phyloP scores from a whole-genome alignment of 192 early-diverging fungal genomes.

The Umbelopsis vinacea region DNA sequence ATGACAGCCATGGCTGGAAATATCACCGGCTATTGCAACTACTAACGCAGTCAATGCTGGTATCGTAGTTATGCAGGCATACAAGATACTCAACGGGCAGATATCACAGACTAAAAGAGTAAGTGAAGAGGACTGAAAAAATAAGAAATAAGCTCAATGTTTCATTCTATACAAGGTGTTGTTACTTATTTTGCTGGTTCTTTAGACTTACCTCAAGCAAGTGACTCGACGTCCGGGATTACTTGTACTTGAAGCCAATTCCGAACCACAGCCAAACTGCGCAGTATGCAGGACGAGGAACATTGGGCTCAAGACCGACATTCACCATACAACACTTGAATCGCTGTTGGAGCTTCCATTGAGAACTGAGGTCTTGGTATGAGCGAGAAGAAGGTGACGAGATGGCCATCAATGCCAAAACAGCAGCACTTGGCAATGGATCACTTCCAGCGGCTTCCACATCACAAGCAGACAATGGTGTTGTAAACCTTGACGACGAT shows the following conservation, averaged over 20 bases:
- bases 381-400: constrained; percentile 24
- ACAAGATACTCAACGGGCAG: constrained; percentile 68
- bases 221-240: constrained; percentile 58
- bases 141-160: too few relatives aligned
- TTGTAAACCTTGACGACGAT: constrained; percentile 2
- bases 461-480: not conserved
- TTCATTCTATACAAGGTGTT: not conserved
- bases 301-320: constrained; percentile 64
- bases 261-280: constrained; percentile 76
- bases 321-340: constrained; percentile 62
- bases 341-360: constrained; percentile 59
- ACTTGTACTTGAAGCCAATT: constrained; percentile 67
- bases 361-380: constrained; percentile 59
- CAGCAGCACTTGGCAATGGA: not conserved
- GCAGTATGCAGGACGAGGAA: constrained; percentile 73
- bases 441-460: not conserved
- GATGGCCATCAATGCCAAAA: not conserved
- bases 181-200: constrained; percentile 8
- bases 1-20: constrained; percentile 94
- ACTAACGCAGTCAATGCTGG: constrained; percentile 97
- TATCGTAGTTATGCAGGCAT: constrained; percentile 88
- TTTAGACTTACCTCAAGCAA: constrained; percentile 65
- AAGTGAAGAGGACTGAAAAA: not conserved
- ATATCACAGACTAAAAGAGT: constrained; percentile 60
- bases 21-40: constrained; percentile 98